These are phyloP conservation scores for Cordyceps tenuipes DNA, from an alignment of 2,329 filamentous ascomycete genomes.

Conservation along the genomic window DNA sequence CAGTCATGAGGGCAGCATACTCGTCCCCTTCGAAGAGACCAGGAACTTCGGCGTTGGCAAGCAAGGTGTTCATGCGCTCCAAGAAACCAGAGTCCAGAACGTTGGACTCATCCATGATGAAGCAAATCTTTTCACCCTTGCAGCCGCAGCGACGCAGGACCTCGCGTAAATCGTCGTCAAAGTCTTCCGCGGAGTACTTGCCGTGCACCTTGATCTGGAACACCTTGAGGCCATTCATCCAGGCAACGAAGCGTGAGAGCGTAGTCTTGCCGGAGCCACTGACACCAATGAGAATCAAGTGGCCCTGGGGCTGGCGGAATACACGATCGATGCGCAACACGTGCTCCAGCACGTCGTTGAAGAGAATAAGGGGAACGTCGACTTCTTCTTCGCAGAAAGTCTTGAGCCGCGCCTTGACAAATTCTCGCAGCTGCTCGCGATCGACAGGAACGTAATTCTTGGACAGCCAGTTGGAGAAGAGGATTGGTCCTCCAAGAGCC, in stretches of 20 bases:
- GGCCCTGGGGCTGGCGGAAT: constrained; percentile 95
- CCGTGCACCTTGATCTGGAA: constrained; percentile 99
- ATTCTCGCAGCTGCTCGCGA: constrained; percentile 88
- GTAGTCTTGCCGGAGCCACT: constrained; percentile 99
- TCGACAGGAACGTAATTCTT: constrained; percentile 98
- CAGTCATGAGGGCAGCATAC: constrained; percentile 96
- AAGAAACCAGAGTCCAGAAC: constrained; percentile 97
- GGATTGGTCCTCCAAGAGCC: constrained; percentile 82
- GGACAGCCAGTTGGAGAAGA: constrained; percentile 99
- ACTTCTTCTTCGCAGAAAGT: constrained; percentile 99
- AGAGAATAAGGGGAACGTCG: constrained; percentile 95
- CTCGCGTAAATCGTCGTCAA: constrained; percentile 92
- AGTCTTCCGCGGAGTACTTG: constrained; percentile 96
- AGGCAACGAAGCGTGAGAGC: constrained; percentile 92
- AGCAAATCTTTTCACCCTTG: constrained; percentile 99
- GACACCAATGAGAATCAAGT: constrained; percentile 96
- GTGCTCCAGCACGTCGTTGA: constrained; percentile 98
- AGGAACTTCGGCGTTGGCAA: constrained; percentile 98
- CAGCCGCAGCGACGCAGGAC: constrained; percentile 90
- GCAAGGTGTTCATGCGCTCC: constrained; percentile 96
- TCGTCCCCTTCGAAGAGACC: constrained; percentile 99
- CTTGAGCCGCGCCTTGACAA: constrained; percentile 91
- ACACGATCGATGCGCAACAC: constrained; percentile 97
- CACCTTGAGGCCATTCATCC: constrained; percentile 99
- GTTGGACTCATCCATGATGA: constrained; percentile 99